Evolutionary conservation across 2,329 filamentous ascomycete genomes (phyloP), one percentile per base, ranked within the genome.

Genomic region (Penicillium sp.): DNA sequence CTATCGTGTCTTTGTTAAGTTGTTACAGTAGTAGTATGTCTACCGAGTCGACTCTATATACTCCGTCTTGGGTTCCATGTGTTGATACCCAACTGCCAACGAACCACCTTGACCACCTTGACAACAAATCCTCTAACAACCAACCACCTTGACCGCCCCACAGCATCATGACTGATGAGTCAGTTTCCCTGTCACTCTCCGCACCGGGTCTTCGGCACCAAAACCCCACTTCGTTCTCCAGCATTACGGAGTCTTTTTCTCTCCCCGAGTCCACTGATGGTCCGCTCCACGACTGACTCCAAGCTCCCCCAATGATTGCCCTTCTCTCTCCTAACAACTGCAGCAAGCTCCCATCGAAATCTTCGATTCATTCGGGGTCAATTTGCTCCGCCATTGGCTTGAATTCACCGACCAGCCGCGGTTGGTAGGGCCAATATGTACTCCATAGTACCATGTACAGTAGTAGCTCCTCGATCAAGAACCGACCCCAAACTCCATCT

Each of bases 201-300:
- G 65, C 65, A 68, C 54, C 62, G 64, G 64, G 51, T 62, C 45
- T 47, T 68, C 65, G 68, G 66, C 66, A 68, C 60, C 22, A 13
- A 33, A 22, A 62, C 63, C 50, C 65, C 61, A 68, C 62, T 42
- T 63, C n/a, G 17, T 10, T 28, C 47, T 26, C 22, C 24, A 30
- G 26, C 47, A 37, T 5, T 13, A 37, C 35, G 35, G 35, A 37
- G 35, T 37, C 35, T 37, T 37, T 13, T 37, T 37, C 35, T 37
- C 30, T 33, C 30, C 30, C 12, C 30, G 30, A 33, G 30, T 10
- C 35, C 35, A 15, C 35, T 15, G 35, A 37, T 10, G 30, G 30
- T 4, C 35, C 35, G 12, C 28, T 30, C 17, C 8, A 9, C 22
- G 42, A 22, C 51, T 28, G 40, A 35, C 51, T 40, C 35, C 51